phyloP scores from a whole-genome alignment of 768 basidiomycete species.

The Termitomyces sp. region DNA sequence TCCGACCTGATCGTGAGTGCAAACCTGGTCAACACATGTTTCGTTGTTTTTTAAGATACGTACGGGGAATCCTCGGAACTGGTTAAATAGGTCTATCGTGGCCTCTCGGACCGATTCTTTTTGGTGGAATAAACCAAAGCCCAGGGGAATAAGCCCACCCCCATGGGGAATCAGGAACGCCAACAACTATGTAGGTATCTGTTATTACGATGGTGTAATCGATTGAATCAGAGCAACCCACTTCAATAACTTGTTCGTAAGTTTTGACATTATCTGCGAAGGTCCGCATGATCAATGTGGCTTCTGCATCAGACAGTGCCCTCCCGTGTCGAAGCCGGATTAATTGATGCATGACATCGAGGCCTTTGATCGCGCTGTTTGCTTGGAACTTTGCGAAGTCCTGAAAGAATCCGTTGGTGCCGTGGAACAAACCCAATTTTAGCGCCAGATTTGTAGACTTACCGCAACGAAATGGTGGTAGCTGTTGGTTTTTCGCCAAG shows the following conservation, averaged over 20 bases:
- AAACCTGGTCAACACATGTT: neutral
- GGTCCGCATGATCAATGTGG: slow-evolving; percentile 66
- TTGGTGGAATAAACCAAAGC: slow-evolving; percentile 91
- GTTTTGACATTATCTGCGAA: slow-evolving; percentile 66
- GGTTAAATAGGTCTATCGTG: slow-evolving; percentile 81
- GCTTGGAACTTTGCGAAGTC: slow-evolving; percentile 58
- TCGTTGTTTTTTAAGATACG: slow-evolving; percentile 20
- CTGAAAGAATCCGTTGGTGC: slow-evolving; percentile 31
- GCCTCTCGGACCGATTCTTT: slow-evolving; percentile 68
- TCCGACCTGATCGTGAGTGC: slow-evolving; percentile 53
- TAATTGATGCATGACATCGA: slow-evolving; percentile 86
- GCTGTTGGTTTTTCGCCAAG: slow-evolving; percentile 81
- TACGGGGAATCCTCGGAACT: slow-evolving; percentile 73
- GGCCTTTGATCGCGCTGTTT: slow-evolving; percentile 61
- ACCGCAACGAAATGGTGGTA: slow-evolving; percentile 75
- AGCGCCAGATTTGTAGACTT: slow-evolving; percentile 4
- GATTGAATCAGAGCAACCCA: slow-evolving; percentile 24
- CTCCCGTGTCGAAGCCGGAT: slow-evolving; percentile 73
- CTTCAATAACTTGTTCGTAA: slow-evolving; percentile 91
- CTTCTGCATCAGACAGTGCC: slow-evolving; percentile 68
- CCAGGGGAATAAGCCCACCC: slow-evolving; percentile 81
- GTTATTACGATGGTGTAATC: neutral
- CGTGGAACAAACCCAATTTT: neutral
- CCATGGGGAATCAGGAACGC: slow-evolving; percentile 68
- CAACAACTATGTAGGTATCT: slow-evolving; percentile 53